phyloP scores from a whole-genome alignment of 108 stramenopile genomes.

The Nitzschia palea region DNA sequence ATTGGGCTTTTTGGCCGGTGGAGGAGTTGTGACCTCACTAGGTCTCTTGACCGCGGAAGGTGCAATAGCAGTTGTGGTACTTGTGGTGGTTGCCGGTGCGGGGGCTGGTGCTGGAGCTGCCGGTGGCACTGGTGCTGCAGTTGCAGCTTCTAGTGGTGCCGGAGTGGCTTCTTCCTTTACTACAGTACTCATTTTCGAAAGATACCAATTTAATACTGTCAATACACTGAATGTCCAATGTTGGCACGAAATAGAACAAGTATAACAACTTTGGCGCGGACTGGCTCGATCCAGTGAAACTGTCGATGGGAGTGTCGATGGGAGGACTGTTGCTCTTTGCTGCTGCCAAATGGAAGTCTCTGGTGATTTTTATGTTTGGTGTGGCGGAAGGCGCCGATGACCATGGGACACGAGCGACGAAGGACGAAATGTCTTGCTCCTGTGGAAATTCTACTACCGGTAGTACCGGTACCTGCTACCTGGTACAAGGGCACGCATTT shows the following conservation, averaged over 20 bases:
- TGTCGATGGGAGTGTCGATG: background rate
- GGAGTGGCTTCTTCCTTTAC: background rate
- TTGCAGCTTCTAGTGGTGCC: background rate
- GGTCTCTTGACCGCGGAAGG: slow-evolving; percentile 11
- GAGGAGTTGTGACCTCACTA: slow-evolving; percentile 5
- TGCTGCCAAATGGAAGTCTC: slow-evolving; percentile 23
- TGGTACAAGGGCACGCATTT: too few relatives aligned
- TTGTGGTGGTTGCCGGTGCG: background rate
- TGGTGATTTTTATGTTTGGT: too few relatives aligned
- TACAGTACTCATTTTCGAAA: too few relatives aligned
- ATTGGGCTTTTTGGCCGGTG: slow-evolving; percentile 42
- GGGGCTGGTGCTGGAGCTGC: slow-evolving; percentile 5
- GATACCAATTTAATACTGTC: too few relatives aligned
- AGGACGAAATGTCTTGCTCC: too few relatives aligned
- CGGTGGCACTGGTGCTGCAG: background rate
- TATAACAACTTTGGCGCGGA: too few relatives aligned
- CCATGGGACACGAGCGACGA: too few relatives aligned
- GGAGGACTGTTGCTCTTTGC: slow-evolving; percentile 15
- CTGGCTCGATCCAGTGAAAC: background rate
- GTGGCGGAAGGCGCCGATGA: too few relatives aligned
- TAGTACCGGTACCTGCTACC: too few relatives aligned
- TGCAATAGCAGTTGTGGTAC: background rate
- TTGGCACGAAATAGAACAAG: too few relatives aligned
- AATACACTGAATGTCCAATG: too few relatives aligned
- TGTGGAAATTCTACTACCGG: too few relatives aligned